A percentile compares a stretch with the other conserved stretches of the same genome.
Evolutionary conservation across 192 early-diverging fungal genomes (phyloP).

Genomic region (Backusella tarrabulga): DNA sequence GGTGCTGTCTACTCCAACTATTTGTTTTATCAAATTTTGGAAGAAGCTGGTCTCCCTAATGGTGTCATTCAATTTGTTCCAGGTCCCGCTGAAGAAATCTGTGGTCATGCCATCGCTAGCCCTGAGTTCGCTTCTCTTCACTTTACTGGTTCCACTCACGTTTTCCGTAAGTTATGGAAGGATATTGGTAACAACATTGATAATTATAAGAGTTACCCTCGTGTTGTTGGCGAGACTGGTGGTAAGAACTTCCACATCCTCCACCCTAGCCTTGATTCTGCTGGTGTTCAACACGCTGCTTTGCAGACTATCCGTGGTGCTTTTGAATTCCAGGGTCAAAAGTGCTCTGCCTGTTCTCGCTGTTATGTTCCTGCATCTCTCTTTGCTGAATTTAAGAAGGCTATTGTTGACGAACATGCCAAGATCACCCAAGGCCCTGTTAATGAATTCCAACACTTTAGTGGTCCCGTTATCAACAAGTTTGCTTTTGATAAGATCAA

Average conservation of each 20-base stretch:
- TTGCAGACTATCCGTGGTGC: constrained; percentile 87
- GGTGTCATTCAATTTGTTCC: constrained; percentile 98
- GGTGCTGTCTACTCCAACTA: constrained; percentile 89
- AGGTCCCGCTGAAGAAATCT: constrained; percentile 81
- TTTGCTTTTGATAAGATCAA: constrained; percentile 93
- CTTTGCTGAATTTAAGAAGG: constrained; percentile 71
- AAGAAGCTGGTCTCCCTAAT: constrained; percentile 94
- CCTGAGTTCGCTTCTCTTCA: constrained; percentile 96
- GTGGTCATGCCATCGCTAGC: constrained; percentile 75
- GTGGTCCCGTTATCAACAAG: constrained; percentile 90
- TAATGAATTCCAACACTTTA: constrained; percentile 84
- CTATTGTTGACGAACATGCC: constrained; percentile 63
- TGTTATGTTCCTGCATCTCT: constrained; percentile 84
- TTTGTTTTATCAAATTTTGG: constrained; percentile 84
- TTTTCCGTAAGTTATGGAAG: constrained; percentile 94
- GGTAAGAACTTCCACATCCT: constrained; percentile 99
- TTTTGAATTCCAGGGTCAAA: constrained; percentile 99
- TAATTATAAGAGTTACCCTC: constrained; percentile 88
- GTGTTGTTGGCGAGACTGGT: constrained; percentile 98
- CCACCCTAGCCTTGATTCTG: constrained; percentile 65
- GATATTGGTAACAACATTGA: constrained; percentile 90
- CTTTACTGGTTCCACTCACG: constrained; percentile 91
- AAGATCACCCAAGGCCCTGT: constrained; percentile 85
- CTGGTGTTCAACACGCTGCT: constrained; percentile 76
- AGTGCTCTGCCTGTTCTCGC: constrained; percentile 96